phyloP scores from a whole-genome alignment of 495 filamentous ascomycete species.

The Glonium stellatum region DNA sequence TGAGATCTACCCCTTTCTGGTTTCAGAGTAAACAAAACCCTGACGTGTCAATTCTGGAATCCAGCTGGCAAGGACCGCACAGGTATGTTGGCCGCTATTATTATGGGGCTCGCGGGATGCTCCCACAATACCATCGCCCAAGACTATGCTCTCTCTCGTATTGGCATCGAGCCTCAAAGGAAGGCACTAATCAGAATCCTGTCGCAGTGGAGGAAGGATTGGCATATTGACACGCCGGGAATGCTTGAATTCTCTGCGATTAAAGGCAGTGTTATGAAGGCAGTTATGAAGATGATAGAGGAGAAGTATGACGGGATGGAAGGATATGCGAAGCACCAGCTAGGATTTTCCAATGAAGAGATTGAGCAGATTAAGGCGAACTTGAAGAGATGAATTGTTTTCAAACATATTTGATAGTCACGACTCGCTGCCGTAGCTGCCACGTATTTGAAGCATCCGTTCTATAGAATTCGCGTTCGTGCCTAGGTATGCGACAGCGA shows the following conservation, averaged over 20 bases:
- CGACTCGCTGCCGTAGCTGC: too few species aligned
- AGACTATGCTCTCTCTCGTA: constrained; percentile 56
- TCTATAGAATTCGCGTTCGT: too few species aligned
- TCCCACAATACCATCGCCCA: constrained; percentile 49
- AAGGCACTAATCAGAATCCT: constrained; percentile 42
- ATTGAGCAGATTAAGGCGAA: constrained; percentile 44
- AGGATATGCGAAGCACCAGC: constrained; percentile 45
- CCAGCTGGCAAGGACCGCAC: constrained; percentile 57
- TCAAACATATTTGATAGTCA: too few species aligned
- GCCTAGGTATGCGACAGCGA: too few species aligned
- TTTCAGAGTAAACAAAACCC: not conserved
- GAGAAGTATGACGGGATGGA: constrained; percentile 51
- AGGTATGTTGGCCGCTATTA: constrained; percentile 53
- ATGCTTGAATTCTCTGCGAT: constrained; percentile 27
- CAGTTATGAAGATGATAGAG: constrained; percentile 43
- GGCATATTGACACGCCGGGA: constrained; percentile 24
- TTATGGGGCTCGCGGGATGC: constrained; percentile 52
- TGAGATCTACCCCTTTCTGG: not conserved
- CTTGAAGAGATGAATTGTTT: constrained; percentile 9
- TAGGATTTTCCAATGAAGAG: constrained; percentile 47
- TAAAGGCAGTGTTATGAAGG: constrained; percentile 40
- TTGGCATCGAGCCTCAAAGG: constrained; percentile 44
- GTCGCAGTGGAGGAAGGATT: constrained; percentile 37
- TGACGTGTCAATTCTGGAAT: not conserved
- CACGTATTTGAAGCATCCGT: too few species aligned